phyloP scores from a whole-genome alignment of 1,139 yeast species.

The Kurtzmaniella natalensis region DNA sequence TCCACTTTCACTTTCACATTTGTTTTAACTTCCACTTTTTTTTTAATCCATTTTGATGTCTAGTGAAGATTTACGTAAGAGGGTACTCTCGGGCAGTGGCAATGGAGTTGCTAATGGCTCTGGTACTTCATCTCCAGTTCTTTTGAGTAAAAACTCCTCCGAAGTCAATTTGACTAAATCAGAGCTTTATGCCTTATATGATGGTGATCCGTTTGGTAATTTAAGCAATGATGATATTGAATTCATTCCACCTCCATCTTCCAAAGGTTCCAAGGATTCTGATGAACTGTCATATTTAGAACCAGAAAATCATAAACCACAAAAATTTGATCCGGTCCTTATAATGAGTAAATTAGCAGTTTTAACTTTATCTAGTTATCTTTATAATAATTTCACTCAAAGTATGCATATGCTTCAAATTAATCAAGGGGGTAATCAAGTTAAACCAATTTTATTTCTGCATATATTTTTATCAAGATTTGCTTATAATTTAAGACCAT shows the following conservation, averaged over 20 bases:
- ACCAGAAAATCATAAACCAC: not conserved
- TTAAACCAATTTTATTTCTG: slow-evolving; percentile 32
- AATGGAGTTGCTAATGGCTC: not conserved
- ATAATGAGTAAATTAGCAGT: slow-evolving; percentile 19
- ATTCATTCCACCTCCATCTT: slow-evolving; percentile 4
- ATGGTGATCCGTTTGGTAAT: slow-evolving; percentile 32
- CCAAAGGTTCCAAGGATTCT: slow-evolving; percentile 1
- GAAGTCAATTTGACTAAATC: slow-evolving; percentile 47
- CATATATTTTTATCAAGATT: slow-evolving; percentile 30
- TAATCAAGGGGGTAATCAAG: slow-evolving; percentile 22
- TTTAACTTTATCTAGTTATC: slow-evolving; percentile 42
- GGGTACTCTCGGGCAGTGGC: slow-evolving; percentile 2
- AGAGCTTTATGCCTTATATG: slow-evolving; percentile 45
- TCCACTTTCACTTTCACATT: no score
- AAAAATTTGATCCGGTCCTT: not conserved
- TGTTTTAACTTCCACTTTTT: no score
- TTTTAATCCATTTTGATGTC: no score
- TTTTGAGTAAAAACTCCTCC: slow-evolving; percentile 40
- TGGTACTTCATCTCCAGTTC: slow-evolving; percentile 1
- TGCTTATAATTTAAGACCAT: slow-evolving; percentile 26
- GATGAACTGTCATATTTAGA: slow-evolving; percentile 1
- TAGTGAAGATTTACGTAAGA: slow-evolving; percentile 6
- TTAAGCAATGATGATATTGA: slow-evolving; percentile 26
- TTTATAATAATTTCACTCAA: slow-evolving; percentile 47
- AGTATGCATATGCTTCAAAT: slow-evolving; percentile 50